These are phyloP conservation scores for Pyrenochaeta sp. DNA, from an alignment of 2,329 filamentous ascomycete species.

Conservation along the genomic window DNA sequence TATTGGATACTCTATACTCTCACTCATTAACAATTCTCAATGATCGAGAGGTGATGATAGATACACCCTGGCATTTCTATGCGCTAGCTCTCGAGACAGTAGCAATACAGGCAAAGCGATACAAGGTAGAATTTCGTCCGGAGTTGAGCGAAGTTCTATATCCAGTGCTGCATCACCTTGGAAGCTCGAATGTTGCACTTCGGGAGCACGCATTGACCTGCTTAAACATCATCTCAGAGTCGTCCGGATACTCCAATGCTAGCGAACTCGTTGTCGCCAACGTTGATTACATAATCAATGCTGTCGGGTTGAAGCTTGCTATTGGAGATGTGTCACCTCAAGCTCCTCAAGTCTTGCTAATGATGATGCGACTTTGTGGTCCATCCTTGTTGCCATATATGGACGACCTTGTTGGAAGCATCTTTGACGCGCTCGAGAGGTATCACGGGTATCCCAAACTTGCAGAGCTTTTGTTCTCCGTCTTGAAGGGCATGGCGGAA, in stretches of 20 bases:
- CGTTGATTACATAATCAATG: constrained; percentile 95
- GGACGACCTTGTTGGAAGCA: constrained; percentile 88
- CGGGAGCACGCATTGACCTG: constrained; percentile 84
- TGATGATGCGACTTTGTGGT: constrained; percentile 93
- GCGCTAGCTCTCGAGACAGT: constrained; percentile 83
- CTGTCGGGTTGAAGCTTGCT: constrained; percentile 86
- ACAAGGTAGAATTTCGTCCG: constrained; percentile 74
- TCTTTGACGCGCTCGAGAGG: constrained; percentile 92
- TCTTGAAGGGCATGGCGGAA: constrained; percentile 82
- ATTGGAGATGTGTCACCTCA: constrained; percentile 92
- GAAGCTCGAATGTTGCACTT: constrained; percentile 72
- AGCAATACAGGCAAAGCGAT: constrained; percentile 75
- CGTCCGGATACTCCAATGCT: constrained; percentile 78
- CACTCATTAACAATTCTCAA: constrained; percentile 71
- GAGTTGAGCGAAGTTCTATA: constrained; percentile 93
- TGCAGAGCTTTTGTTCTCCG: constrained; percentile 84
- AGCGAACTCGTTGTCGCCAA: constrained; percentile 86
- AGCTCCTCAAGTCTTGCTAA: constrained; percentile 85
- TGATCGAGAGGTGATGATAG: constrained; percentile 45
- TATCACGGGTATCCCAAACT: constrained; percentile 92
- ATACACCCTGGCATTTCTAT: constrained; percentile 74
- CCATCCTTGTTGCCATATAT: constrained; percentile 83
- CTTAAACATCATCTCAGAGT: constrained; percentile 78
- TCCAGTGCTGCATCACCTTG: constrained; percentile 87
- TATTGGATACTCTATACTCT: constrained; percentile 71